phyloP scores from a whole-genome alignment of 495 filamentous ascomycete species.

The Xylaria castorea region DNA sequence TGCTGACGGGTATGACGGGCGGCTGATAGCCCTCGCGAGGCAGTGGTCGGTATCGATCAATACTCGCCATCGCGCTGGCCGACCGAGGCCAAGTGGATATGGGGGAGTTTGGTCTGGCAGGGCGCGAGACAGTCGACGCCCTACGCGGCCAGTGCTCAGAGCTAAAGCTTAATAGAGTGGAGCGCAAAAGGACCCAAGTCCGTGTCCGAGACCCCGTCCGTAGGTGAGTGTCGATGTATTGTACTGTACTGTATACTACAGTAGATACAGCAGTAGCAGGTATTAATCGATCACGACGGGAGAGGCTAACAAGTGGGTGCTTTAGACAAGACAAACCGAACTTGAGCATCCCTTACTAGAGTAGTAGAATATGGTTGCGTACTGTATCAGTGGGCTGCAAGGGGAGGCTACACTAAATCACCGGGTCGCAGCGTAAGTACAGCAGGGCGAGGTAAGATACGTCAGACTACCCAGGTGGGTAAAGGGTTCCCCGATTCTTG shows the following conservation, averaged over 20 bases:
- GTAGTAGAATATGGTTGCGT: neutral
- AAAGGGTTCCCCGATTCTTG: neutral
- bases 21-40: slow-evolving; percentile 54
- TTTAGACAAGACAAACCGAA: neutral
- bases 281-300: neutral
- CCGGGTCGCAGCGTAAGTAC: no score
- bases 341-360: slow-evolving; percentile 17
- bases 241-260: neutral
- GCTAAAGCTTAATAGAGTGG: slow-evolving; percentile 22
- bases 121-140: slow-evolving; percentile 5
- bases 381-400: neutral
- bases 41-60: slow-evolving; percentile 58
- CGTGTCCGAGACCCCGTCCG: slow-evolving; percentile 11
- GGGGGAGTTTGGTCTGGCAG: neutral
- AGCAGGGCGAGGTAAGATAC: no score
- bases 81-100: slow-evolving; percentile 23
- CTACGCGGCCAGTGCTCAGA: slow-evolving; percentile 10
- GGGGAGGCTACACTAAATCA: neutral
- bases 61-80: slow-evolving; percentile 52
- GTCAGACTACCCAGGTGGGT: neutral
- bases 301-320: slow-evolving; percentile 20
- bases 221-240: neutral
- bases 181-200: slow-evolving; percentile 4
- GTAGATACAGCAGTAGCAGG: neutral
- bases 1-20: slow-evolving; percentile 35